A percentile compares a stretch with the other conserved stretches of the same genome.
Evolutionary conservation across 2,329 filamentous ascomycete genomes (phyloP).

Genomic region (Scedosporium boydii): DNA sequence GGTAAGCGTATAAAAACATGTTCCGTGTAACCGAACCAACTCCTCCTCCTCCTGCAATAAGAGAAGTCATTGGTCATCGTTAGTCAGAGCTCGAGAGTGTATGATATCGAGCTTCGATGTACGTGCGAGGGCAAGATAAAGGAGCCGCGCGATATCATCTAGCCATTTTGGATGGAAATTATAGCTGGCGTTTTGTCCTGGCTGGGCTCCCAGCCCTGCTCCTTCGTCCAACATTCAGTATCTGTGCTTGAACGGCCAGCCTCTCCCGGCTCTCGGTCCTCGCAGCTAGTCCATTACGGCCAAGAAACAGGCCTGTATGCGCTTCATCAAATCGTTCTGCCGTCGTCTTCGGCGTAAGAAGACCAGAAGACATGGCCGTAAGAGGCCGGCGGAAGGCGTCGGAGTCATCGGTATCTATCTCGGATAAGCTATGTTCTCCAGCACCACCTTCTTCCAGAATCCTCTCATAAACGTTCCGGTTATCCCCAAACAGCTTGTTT

Average conservation of each 20-base stretch:
- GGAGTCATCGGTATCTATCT: constrained; percentile 49
- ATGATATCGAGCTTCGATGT: too few species aligned
- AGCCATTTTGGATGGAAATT: neutral
- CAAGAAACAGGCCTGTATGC: constrained; percentile 24
- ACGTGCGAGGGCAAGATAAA: too few species aligned
- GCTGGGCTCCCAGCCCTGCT: constrained; percentile 50
- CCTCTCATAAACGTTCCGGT: constrained; percentile 60
- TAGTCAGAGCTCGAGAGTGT: too few species aligned
- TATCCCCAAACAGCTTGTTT: constrained; percentile 57
- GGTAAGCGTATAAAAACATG: too few species aligned
- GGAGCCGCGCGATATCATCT: constrained; percentile 31
- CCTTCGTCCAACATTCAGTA: constrained; percentile 46
- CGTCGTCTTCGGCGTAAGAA: neutral
- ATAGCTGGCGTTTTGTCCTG: constrained; percentile 30
- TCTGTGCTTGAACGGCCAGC: constrained; percentile 46
- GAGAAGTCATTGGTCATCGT: too few species aligned
- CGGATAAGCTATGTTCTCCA: constrained; percentile 69
- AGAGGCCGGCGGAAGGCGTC: constrained; percentile 42
- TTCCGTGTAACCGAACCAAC: too few species aligned
- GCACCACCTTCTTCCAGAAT: constrained; percentile 73
- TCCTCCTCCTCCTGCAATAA: too few species aligned
- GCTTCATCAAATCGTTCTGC: neutral
- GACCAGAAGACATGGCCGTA: neutral
- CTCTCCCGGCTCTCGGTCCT: constrained; percentile 82
- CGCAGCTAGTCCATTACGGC: constrained; percentile 64